Base-by-base conservation (phyloP, 108 stramenopile genomes). In the Pseudonitzschia pungens region DNA sequence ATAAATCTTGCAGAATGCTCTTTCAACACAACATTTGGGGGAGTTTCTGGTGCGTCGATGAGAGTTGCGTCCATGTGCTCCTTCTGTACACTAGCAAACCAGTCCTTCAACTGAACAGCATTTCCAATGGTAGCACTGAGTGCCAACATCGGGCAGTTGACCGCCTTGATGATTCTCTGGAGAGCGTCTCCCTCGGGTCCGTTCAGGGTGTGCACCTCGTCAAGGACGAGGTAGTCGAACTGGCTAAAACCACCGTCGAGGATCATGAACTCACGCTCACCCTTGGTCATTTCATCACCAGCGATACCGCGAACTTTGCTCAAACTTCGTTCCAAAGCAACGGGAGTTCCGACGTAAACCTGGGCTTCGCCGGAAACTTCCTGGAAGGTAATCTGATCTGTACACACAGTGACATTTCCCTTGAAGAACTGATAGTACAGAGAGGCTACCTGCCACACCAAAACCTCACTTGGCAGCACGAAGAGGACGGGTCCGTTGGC, bases 381-480 rank as follows among this genome's bases (percentile, higher is more conserved):
- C 70, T 96, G 95, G 75, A 96, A 96, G 41, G 85, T 85, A 71
- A 96, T 96, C 62, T 87, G 85, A 70, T 96, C 95, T 27, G 95
- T 96, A 68, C 91, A 92, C 55, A 97, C 89, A 52, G 93, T 91
- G n/a, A 97, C 96, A 72, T 97, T 93, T 31, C 97, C 98, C 67
- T 86, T 81, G 75, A 97, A 96, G 77, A 99, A 96, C 71, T 99
- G 91, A 73, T 96, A 92, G 88, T 98, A 99, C 40, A 97, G 97
- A 14, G 99, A 97, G n/a, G 99, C 99, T 76, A 99, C 96, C 85
- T 99, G 99, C 99, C 99, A 99, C 6, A 98, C 99, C 31, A 99
- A 88, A 21, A 96, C 98, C 89, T 99, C 99, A 68, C 97, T 97
- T 65, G 99, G 99, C 54, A 99, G 92, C 27, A 97, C 96, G 72